Percentiles rank a stretch among this genome's conserved stretches.
These are phyloP conservation scores for Polyporus arcularius DNA, from an alignment of 768 basidiomycete species.

Conservation along the genomic window DNA sequence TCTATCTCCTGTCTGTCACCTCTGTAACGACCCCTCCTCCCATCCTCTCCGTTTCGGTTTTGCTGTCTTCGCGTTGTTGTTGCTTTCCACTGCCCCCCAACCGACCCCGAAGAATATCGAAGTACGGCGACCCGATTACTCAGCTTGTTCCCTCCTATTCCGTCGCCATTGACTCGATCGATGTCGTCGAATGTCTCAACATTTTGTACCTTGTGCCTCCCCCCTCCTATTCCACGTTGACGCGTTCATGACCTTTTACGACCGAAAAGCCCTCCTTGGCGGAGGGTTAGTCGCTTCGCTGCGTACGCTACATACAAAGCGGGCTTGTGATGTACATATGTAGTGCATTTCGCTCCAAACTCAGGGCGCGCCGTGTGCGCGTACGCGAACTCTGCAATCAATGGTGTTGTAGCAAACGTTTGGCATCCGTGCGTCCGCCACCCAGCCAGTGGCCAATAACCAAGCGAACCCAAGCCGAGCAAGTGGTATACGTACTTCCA, in stretches of 20 bases:
- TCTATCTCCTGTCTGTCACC: constrained; percentile 14
- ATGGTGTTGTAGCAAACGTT: constrained; percentile 7
- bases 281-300: constrained; percentile 14
- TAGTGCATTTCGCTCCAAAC: not conserved
- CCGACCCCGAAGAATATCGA: not conserved
- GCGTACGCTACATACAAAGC: constrained; percentile 14
- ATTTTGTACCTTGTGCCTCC: not conserved
- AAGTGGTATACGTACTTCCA: no score
- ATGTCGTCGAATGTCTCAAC: not conserved
- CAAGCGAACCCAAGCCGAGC: no score
- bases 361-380: not conserved
- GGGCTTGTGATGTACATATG: constrained; percentile 10
- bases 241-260: not conserved
- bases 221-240: not conserved
- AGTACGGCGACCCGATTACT: not conserved
- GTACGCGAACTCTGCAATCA: not conserved
- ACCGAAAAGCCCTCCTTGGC: constrained; percentile 14
- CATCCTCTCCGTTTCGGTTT: constrained; percentile 21
- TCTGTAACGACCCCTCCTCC: constrained; percentile 61
- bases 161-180: not conserved
- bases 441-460: not conserved
- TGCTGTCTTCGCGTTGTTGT: constrained; percentile 10
- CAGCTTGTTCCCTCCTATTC: not conserved
- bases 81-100: constrained; percentile 9
- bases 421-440: not conserved